Conservation (phyloP, 768 basidiomycete species). For the Serendipita sp. region DNA sequence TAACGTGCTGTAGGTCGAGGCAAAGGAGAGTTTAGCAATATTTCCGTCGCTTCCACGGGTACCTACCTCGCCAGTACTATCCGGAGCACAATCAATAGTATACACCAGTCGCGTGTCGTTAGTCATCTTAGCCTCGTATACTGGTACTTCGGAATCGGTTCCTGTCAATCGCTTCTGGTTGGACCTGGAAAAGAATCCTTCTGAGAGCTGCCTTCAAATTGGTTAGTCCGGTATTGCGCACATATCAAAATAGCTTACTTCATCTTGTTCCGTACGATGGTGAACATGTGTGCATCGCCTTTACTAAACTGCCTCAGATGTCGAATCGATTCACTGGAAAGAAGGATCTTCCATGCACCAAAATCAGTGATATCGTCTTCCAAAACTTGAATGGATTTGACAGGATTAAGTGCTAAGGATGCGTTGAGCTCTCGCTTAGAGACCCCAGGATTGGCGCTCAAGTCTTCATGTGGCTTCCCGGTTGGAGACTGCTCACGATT, state of each 20-base stretch:
- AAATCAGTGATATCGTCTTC: conserved; percentile 28
- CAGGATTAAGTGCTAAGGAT: conserved; percentile 44
- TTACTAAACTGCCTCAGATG: conserved; percentile 34
- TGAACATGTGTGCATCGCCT: conserved; percentile 31
- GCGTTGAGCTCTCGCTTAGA: conserved; percentile 20
- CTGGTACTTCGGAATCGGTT: conserved; percentile 30
- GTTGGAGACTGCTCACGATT: too few relatives aligned
- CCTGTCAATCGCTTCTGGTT: conserved; percentile 48
- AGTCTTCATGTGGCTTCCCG: too few relatives aligned
- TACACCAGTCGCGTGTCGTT: conserved; percentile 37
- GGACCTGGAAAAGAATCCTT: conserved; percentile 50
- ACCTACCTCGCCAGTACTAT: conserved; percentile 20
- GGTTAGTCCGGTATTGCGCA: background rate
- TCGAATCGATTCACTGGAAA: conserved; percentile 33
- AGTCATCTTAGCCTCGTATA: conserved; percentile 57
- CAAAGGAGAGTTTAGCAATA: conserved; percentile 1
- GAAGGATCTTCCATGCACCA: conserved; percentile 49
- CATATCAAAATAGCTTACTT: conserved; percentile 25
- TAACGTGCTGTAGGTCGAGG: conserved; percentile 10
- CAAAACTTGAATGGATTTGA: conserved; percentile 41
- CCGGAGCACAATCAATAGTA: conserved; percentile 31
- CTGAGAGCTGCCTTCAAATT: conserved; percentile 42
- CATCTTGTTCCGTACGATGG: conserved; percentile 51
- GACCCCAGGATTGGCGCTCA: too few relatives aligned
- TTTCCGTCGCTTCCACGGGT: conserved; percentile 15